Percentiles rank a stretch among this genome's conserved stretches.
Conservation (phyloP, 768 basidiomycete species). For the Lactifluus echinatus region DNA sequence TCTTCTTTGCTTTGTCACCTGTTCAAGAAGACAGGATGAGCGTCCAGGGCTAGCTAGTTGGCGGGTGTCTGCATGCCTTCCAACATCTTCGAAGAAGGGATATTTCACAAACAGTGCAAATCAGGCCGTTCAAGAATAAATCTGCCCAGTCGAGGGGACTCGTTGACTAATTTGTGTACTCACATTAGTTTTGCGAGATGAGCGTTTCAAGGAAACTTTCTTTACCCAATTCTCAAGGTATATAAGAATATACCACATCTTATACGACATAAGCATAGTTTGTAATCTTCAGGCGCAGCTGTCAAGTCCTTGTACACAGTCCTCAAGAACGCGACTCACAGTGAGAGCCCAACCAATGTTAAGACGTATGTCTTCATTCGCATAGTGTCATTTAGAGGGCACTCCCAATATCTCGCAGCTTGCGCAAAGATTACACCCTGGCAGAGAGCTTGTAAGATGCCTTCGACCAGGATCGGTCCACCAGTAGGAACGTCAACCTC, state of each 20-base stretch:
- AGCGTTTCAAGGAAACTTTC: background rate
- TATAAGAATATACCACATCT: conserved; percentile 24
- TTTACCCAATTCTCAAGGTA: conserved; percentile 21
- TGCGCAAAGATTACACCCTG: conserved; percentile 29
- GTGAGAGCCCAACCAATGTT: conserved; percentile 32
- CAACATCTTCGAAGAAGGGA: conserved; percentile 45
- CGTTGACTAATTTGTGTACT: conserved; percentile 22
- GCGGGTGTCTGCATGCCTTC: conserved; percentile 32
- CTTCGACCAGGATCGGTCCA: conserved; percentile 38
- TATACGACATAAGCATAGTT: conserved; percentile 24
- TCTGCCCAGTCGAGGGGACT: conserved; percentile 38
- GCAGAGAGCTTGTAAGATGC: conserved; percentile 40
- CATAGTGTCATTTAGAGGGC: conserved; percentile 37
- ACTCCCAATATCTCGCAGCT: conserved; percentile 29
- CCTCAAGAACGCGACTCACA: conserved; percentile 28
- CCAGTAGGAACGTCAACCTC: conserved; percentile 16
- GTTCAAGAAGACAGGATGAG: background rate
- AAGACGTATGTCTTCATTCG: conserved; percentile 36
- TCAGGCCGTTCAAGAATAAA: conserved; percentile 39
- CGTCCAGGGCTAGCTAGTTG: background rate
- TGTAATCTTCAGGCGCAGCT: conserved; percentile 20
- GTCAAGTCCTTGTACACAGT: background rate
- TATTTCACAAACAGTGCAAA: conserved; percentile 39
- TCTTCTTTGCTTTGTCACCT: conserved; percentile 35
- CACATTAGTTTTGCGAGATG: background rate